These are phyloP conservation scores for Neonectria neomacrospora DNA, from an alignment of 2,329 filamentous ascomycete species.

Conservation along the genomic window DNA sequence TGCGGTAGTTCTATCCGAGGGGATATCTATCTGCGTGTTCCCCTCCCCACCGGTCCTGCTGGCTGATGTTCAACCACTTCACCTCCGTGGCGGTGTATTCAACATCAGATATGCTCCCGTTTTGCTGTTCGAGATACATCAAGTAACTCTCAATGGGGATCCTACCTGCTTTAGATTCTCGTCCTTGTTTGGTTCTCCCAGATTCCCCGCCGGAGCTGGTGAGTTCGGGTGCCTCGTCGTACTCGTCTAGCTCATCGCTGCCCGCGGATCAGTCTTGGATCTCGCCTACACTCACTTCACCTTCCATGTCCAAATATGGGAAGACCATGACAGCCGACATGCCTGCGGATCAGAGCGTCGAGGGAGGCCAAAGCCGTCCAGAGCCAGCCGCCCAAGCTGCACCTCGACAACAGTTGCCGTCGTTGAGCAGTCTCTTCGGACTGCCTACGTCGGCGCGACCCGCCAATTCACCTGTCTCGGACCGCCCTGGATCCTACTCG, in stretches of 20 bases:
- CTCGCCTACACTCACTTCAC: conserved; percentile 54
- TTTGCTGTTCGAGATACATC: conserved; percentile 43
- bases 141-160: conserved; percentile 64
- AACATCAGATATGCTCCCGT: conserved; percentile 40
- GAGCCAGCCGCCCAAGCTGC: conserved; percentile 47
- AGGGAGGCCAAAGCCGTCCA: conserved; percentile 51
- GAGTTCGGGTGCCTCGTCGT: conserved; percentile 62
- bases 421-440: conserved; percentile 67
- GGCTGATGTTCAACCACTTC: conserved; percentile 33
- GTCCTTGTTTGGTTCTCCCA: conserved; percentile 61
- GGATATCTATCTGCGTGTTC: conserved; percentile 43
- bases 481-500: conserved; percentile 56
- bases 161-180: conserved; percentile 61
- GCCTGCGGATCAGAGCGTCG: conserved; percentile 52
- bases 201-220: conserved; percentile 66
- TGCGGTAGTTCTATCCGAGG: conserved; percentile 43
- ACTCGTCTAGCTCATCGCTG: conserved; percentile 56
- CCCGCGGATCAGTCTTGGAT: conserved; percentile 60
- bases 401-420: conserved; percentile 62
- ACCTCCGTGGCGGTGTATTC: conserved; percentile 29
- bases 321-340: conserved; percentile 57
- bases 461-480: conserved; percentile 58
- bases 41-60: conserved; percentile 34
- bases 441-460: conserved; percentile 57
- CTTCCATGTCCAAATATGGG: conserved; percentile 70